Evolutionary conservation across 2,329 filamentous ascomycete genomes (phyloP), one percentile per base, ranked within the genome.

Genomic region (Stylonectria norvegica): DNA sequence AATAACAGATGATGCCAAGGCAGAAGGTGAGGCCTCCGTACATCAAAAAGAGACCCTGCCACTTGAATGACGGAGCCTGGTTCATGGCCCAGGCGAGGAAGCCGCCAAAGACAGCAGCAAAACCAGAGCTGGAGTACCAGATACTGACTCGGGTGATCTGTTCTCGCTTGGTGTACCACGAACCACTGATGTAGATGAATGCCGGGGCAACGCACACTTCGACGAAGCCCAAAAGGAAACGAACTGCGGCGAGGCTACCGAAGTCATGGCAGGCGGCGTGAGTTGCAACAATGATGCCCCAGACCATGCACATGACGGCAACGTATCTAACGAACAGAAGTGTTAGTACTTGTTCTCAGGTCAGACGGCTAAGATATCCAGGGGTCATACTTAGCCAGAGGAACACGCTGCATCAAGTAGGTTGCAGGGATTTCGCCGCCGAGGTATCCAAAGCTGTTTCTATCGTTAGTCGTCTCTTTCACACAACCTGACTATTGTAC

Each of bases 161-260:
- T 34, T 43, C 40, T n/a, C 35, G 18, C 17, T 31, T 38, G 17
- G 40, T 30, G 15, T 39, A 43, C 40, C 40, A 43, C 2, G 36
- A 38, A 15, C 40, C 40, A 7, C 20, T 23, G 29, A 43, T 39
- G 20, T 35, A 35, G 14, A 43, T 39, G 18, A 27, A 12, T 10
- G 14, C 18, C 12, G 42, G 42, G 3, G 33, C 37, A 10, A 23
- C 20, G 30, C 37, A 37, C 8, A 35, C 42, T 25, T 45, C 42
- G n/a, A 41, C 19, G 25, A 35, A 22, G n/a, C 42, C 42, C 7
- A 45, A 34, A 3, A 45, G 38, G 32, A 45, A 45, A 6, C 42
- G 33, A 8, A 45, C 33, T 1, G 19, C 27, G 3, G 33, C 33
- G 7, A 45, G 36, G 33, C 37, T 28, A 9, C 30, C 43, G 16